Evolutionary conservation across 2,329 filamentous ascomycete species (phyloP), one percentile per base, ranked within the genome.

Genomic region (Penicillium sclerotiorum): DNA sequence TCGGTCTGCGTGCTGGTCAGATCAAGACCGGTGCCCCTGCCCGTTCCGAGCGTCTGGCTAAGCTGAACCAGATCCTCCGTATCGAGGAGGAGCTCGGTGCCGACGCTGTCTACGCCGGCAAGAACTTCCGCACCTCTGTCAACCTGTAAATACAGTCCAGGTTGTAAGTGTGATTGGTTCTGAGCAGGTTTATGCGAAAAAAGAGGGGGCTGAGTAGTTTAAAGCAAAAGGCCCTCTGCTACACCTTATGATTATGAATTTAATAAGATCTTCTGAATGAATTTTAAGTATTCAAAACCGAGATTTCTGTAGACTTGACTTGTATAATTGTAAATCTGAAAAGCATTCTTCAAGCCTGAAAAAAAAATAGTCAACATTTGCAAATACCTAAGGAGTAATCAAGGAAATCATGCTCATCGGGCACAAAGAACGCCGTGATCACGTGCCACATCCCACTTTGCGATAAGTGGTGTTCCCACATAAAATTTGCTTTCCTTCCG

Each of bases 51-150:
- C 92, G 94, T 82, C 85, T 97, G 64, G 94, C 94, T 77, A 99
- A 99, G 86, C 89, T 99, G 73, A 99, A 99, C 89, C 94, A 99
- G 84, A 96, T 99, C 71, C 89, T 99, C 71, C 90, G 94, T 73
- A 99, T 99, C 67, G 94, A 99, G 85, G 94, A 99, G 82, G 94
- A 99, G 84, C 88, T 99, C 60, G 92, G 92, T 66, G 83, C 86
- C 68, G 87, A 94, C 68, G 94, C 93, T 64, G 72, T 97, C 77
- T 99, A 93, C 74, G 92, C 93, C 65, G 94, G 94, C 65, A 78
- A 82, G 71, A 91, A 90, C 72, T 99, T 97, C 90, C 89, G 93
- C 80, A 91, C 79, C 65, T 79, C 93, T 58, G 87, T 96, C 69
- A 92, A 89, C 81, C 76, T 96, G 77, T 95, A 90, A 85, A 75